Base-by-base conservation (phyloP, 805 yeast species). In the Myxozyma udenii region DNA sequence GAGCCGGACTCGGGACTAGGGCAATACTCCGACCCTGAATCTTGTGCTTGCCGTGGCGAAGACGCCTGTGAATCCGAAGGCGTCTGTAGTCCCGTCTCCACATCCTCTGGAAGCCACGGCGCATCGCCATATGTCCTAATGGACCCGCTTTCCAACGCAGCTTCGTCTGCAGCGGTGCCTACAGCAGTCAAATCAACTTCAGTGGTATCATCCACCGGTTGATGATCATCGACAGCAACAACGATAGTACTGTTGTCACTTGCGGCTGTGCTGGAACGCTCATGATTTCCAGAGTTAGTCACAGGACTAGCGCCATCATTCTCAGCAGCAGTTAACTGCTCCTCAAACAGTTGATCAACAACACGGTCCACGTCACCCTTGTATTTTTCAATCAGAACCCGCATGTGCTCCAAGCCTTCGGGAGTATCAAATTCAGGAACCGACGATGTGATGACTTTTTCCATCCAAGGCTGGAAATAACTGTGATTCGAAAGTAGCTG, bases 381-480 rank as follows among this genome's bases (percentile, higher is more conserved):
- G 44, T 48, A 53, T n/a, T 39, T 41, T 42, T 53, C 58, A 11
- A 53, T 53, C 18, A 51, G 37, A 24, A 44, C 58, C 6, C 54
- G 51, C 36, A 53, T 48, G 14, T 38, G 39, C 9, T n/a, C 28
- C 12, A 24, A 3, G 25, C 42, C 24, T 7, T 38, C 47, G 18
- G 52, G 44, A 21, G 24, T 36, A 22, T 43, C 55, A 6, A 50
- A 43, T 2, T 50, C 58, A 2, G 58, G 58, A 11, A 53, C 16
- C 4, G 54, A 45, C 11, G 53, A 37, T n/a, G 39, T 33, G 2
- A 53, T 53, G 12, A 50, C 49, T 11, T 53, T 53, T 30, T 50
- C 55, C 58, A 53, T 53, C 58, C 58, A 53, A 6, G 58, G 55
- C 32, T 53, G 58, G 41, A 47, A 53, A 25, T 53, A 53, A 23